Evolutionary conservation across 495 filamentous ascomycete species (phyloP).

Genomic region (Trichoderma reesei): DNA sequence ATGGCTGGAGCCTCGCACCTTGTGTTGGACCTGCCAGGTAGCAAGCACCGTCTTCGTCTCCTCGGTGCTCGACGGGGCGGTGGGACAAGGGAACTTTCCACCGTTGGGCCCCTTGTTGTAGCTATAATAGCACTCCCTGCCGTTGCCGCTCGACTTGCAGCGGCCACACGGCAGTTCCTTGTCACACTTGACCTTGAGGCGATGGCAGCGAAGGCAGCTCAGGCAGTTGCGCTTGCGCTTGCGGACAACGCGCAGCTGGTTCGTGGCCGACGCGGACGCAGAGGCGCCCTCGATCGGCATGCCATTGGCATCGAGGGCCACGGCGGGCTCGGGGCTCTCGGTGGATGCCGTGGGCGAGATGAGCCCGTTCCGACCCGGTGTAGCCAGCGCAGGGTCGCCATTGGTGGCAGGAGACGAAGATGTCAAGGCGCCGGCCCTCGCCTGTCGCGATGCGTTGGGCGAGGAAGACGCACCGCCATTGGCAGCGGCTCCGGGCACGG

Average conservation of each 20-base stretch:
- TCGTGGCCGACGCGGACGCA: not conserved
- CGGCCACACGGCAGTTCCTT: conserved; percentile 31
- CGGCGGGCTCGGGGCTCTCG: not conserved
- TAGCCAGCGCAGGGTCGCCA: not conserved
- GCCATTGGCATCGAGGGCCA: not conserved
- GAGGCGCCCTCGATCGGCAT: not conserved
- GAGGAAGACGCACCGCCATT: not conserved
- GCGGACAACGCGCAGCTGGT: conserved; percentile 9
- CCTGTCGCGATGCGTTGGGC: not conserved
- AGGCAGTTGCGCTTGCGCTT: conserved; percentile 15
- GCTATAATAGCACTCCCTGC: conserved; percentile 12
- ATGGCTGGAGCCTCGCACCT: conserved; percentile 8
- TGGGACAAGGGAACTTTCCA: conserved; percentile 10
- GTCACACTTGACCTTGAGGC: conserved; percentile 35
- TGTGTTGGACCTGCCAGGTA: conserved; percentile 9
- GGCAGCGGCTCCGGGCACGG: not conserved
- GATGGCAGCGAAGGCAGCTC: conserved; percentile 13
- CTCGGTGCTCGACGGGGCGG: conserved; percentile 7
- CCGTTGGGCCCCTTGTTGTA: conserved; percentile 12
- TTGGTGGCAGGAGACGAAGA: not conserved
- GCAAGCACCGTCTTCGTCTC: conserved; percentile 4
- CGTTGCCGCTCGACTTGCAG: conserved; percentile 12
- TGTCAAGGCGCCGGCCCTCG: not conserved
- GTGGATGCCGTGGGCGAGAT: not conserved
- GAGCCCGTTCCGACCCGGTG: not conserved